phyloP scores from a whole-genome alignment of 371 early-diverging fungal species.

The Mucor mucedo region DNA sequence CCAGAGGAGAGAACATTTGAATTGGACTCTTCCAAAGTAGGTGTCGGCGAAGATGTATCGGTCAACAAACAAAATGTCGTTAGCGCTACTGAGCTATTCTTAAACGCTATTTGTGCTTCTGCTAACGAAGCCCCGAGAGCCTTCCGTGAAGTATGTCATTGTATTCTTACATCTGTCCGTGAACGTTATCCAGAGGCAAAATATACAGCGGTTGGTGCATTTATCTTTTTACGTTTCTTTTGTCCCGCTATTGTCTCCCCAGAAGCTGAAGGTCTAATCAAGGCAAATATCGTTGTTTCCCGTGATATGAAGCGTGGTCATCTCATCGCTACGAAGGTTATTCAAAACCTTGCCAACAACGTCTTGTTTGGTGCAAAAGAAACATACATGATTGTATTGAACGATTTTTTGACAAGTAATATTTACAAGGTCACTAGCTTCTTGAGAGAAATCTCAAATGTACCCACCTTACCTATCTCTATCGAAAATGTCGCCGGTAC shows the following conservation, averaged over 20 bases:
- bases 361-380: constrained; percentile 94
- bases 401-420: constrained; percentile 80
- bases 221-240: constrained; percentile 94
- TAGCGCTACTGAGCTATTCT: constrained; percentile 74
- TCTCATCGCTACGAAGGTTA: constrained; percentile 90
- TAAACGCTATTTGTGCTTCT: constrained; percentile 85
- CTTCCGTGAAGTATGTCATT: constrained; percentile 83
- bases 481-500: not conserved
- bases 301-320: constrained; percentile 81
- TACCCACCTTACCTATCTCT: constrained; percentile 15
- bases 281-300: constrained; percentile 30
- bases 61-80: constrained; percentile 83
- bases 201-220: constrained; percentile 90
- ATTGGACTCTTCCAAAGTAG: constrained; percentile 82
- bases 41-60: constrained; percentile 62
- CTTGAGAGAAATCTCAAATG: constrained; percentile 62
- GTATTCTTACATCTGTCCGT: constrained; percentile 77
- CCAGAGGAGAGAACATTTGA: constrained; percentile 69
- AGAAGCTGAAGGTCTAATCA: constrained; percentile 63
- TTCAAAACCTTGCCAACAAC: constrained; percentile 94
- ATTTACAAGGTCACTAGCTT: constrained; percentile 70
- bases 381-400: constrained; percentile 87
- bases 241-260: constrained; percentile 96
- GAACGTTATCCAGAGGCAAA: constrained; percentile 87
- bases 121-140: constrained; percentile 71